Base-by-base conservation (phyloP, 2,329 filamentous ascomycete genomes). In the Beauveria sp. region DNA sequence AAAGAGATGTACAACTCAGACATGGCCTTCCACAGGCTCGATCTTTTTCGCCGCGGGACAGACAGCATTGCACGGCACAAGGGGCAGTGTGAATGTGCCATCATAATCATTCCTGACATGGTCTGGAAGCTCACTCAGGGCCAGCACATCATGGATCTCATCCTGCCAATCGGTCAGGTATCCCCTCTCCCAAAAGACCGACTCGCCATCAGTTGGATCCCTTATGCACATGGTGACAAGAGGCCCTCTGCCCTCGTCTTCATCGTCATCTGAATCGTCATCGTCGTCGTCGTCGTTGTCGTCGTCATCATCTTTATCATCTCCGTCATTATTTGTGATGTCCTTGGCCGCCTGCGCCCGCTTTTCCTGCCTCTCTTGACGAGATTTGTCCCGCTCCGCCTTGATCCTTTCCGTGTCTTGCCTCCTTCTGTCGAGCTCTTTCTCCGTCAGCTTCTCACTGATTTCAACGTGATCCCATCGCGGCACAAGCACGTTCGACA, bases 111-210 rank as follows among this genome's bases (percentile, higher is more conserved):
- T 41, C 44, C n/a, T 22, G 51, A 64, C 51, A 37, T 64, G 46
- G 16, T 58, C 61, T 28, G 64, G 64, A 52, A 61, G 24, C 54
- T 62, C 57, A 8, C 7, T 18, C 1, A 53, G 1, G 3, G 26
- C 12, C 3, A 67, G 16, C 10, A 48, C 59, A 10, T 63, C 26
- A 18, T 55, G 37, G 12, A 67, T 57, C 51, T 67, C 64, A 1
- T 48, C 30, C 64, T 64, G 63, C 62, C 62, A 67, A 40, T 62
- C 55, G 6, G 57, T 51, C 59, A 65, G 62, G 57, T 65, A 57
- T 43, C 59, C 66, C 58, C 55, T 61, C 59, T 65, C 62, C 40
- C 51, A 30, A n/a, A 50, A 55, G 47, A 63, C 54, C 24, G 60
- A 40, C 26, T 46, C 9, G 30, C n/a, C 44, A 43, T 65, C 43